These are phyloP conservation scores for Capillidium rhysosporum DNA, from an alignment of 371 early-diverging fungal species.

Conservation along the genomic window DNA sequence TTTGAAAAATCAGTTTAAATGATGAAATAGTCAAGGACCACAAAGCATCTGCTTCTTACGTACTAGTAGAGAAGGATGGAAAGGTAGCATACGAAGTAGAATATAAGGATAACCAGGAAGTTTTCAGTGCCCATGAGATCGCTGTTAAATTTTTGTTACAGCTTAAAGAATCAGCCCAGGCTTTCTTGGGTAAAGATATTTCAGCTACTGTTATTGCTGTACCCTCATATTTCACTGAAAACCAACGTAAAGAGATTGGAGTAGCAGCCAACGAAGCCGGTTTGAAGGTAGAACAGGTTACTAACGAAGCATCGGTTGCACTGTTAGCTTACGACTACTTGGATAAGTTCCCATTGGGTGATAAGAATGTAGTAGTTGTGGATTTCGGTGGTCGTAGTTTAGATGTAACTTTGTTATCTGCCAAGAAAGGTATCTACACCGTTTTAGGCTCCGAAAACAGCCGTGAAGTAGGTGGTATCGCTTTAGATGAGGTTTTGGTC, in stretches of 20 bases:
- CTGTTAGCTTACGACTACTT: conserved; percentile 80
- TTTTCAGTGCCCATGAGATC: conserved; percentile 46
- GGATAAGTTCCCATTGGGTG: conserved; percentile 19
- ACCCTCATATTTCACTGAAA: conserved; percentile 80
- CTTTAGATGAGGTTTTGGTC: conserved; percentile 79
- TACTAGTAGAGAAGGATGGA: conserved; percentile 42
- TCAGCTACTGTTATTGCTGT: conserved; percentile 82
- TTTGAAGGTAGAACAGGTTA: conserved; percentile 64
- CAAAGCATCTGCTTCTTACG: conserved; percentile 28
- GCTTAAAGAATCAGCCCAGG: conserved; percentile 59
- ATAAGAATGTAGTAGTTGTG: conserved; percentile 73
- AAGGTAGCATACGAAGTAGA: conserved; percentile 57
- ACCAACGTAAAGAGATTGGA: conserved; percentile 61
- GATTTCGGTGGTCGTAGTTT: conserved; percentile 95
- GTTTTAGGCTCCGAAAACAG: conserved; percentile 71
- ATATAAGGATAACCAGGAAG: conserved; percentile 32
- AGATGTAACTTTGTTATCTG: conserved; percentile 74
- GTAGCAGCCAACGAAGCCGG: conserved; percentile 78
- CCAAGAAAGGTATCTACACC: conserved; percentile 76
- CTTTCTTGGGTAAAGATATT: conserved; percentile 60
- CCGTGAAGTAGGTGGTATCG: conserved; percentile 71
- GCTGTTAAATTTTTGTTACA: conserved; percentile 57
- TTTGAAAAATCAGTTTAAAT: conserved; percentile 5
- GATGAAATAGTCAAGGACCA: conserved; percentile 14
- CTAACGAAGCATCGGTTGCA: conserved; percentile 95